Evolutionary conservation across 2,329 filamentous ascomycete species (phyloP).

Genomic region (Pezicula carpinea): DNA sequence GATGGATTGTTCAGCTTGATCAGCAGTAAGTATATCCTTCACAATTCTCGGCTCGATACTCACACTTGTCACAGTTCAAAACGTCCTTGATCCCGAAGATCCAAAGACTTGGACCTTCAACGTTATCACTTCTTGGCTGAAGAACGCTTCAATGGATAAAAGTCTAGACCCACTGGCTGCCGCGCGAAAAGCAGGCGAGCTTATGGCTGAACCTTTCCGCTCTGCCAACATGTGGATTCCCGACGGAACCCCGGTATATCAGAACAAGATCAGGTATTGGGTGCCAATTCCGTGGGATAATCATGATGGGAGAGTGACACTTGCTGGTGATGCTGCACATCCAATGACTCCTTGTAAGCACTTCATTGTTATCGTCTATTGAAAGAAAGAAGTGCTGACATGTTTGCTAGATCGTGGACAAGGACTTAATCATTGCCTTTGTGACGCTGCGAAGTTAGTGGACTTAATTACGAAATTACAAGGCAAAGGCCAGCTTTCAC

Average conservation of each 20-base stretch:
- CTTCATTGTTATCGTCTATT: no score
- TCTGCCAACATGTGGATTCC: slow-evolving; percentile 7
- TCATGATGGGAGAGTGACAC: slow-evolving; percentile 36
- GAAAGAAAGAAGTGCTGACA: no score
- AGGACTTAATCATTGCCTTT: not conserved
- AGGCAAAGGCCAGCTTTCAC: not conserved
- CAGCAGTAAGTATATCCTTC: no score
- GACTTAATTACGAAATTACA: not conserved
- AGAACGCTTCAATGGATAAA: no score
- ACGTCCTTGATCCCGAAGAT: no score
- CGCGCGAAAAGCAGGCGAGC: no score
- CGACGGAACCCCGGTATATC: not conserved
- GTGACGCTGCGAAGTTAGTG: not conserved
- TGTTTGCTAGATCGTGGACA: not conserved
- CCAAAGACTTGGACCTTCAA: no score
- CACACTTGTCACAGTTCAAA: no score
- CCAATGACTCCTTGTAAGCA: slow-evolving; percentile 41
- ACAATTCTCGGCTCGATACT: no score
- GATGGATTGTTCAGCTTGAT: no score
- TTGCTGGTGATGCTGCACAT: slow-evolving; percentile 49
- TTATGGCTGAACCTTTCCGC: slow-evolving; percentile 2
- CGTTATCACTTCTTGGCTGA: no score
- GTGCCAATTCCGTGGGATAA: slow-evolving; percentile 36
- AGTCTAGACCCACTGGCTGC: no score
- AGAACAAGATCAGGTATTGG: slow-evolving; percentile 21